These are phyloP conservation scores for Gloeopeniophorella convolvens DNA, from an alignment of 768 basidiomycete species.

Conservation along the genomic window DNA sequence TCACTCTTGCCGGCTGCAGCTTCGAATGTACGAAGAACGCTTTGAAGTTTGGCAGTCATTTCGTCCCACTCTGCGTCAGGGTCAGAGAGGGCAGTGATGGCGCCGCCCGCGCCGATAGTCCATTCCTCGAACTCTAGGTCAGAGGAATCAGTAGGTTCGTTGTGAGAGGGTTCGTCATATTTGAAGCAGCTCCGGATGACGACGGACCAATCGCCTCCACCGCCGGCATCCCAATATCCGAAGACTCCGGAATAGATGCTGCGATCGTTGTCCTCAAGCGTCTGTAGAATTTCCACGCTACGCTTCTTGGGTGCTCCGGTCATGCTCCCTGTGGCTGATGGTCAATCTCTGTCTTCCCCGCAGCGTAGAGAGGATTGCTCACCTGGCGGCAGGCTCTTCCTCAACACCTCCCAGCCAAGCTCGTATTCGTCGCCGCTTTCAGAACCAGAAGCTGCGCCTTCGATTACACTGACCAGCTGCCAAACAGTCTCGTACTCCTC, in stretches of 20 bases:
- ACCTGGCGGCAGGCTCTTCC: slow-evolving; percentile 83
- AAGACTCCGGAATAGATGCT: slow-evolving; percentile 89
- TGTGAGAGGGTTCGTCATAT: slow-evolving; percentile 36
- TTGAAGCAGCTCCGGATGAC: slow-evolving; percentile 91
- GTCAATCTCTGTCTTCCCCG: neutral
- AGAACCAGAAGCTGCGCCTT: slow-evolving; percentile 42
- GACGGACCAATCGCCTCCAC: slow-evolving; percentile 88
- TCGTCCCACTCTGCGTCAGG: slow-evolving; percentile 90
- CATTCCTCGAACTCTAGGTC: slow-evolving; percentile 45
- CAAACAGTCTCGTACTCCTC: slow-evolving; percentile 94
- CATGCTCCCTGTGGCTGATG: slow-evolving; percentile 68
- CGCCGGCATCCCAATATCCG: slow-evolving; percentile 88
- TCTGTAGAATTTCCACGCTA: slow-evolving; percentile 82
- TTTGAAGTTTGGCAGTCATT: slow-evolving; percentile 80
- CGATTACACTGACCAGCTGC: slow-evolving; percentile 92
- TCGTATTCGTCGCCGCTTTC: slow-evolving; percentile 31
- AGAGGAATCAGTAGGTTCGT: neutral
- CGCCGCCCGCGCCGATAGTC: slow-evolving; percentile 89
- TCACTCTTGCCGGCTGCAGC: slow-evolving; percentile 14
- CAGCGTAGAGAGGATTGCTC: slow-evolving; percentile 10
- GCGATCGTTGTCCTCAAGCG: slow-evolving; percentile 65
- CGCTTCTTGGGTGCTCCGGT: slow-evolving; percentile 96
- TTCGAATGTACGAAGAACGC: slow-evolving; percentile 63
- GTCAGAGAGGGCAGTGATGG: slow-evolving; percentile 89
- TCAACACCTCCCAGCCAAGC: slow-evolving; percentile 74